phyloP scores from a whole-genome alignment of 495 filamentous ascomycete genomes.

The Aspergillus panamensis region DNA sequence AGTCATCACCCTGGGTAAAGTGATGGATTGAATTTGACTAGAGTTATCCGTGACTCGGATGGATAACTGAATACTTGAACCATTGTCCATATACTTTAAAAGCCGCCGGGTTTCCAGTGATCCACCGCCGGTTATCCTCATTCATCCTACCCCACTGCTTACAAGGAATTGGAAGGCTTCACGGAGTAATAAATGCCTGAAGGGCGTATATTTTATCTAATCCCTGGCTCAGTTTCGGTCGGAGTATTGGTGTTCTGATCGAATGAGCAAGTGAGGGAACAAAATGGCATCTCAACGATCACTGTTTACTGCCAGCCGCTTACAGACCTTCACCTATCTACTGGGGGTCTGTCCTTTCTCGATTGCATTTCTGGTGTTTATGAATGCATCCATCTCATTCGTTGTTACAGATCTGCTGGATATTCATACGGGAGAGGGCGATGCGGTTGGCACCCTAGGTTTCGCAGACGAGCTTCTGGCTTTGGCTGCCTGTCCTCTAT shows the following conservation, averaged over 20 bases:
- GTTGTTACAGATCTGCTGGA: slow-evolving; percentile 90
- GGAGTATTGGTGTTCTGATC: neutral
- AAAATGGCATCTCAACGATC: slow-evolving; percentile 34
- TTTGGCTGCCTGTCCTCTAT: slow-evolving; percentile 82
- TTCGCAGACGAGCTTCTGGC: slow-evolving; percentile 95
- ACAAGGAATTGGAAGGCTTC: too few species aligned
- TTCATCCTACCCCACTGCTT: too few species aligned
- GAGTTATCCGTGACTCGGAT: too few species aligned
- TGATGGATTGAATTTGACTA: too few species aligned
- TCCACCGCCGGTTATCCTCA: too few species aligned
- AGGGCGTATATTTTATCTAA: too few species aligned
- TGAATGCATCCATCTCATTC: slow-evolving; percentile 91
- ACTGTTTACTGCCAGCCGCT: slow-evolving; percentile 59
- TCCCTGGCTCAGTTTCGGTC: too few species aligned
- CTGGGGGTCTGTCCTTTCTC: slow-evolving; percentile 88
- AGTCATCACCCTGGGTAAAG: neutral
- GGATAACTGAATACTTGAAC: too few species aligned
- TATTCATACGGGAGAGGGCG: slow-evolving; percentile 69
- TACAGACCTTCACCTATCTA: slow-evolving; percentile 82
- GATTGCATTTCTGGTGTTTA: slow-evolving; percentile 95
- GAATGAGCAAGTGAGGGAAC: neutral
- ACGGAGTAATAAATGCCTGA: too few species aligned
- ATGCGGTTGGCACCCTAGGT: slow-evolving; percentile 88
- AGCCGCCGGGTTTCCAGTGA: too few species aligned
- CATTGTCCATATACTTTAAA: too few species aligned